These are phyloP conservation scores for Ogataea populi-albae DNA, from an alignment of 805 yeast genomes.

Conservation along the genomic window DNA sequence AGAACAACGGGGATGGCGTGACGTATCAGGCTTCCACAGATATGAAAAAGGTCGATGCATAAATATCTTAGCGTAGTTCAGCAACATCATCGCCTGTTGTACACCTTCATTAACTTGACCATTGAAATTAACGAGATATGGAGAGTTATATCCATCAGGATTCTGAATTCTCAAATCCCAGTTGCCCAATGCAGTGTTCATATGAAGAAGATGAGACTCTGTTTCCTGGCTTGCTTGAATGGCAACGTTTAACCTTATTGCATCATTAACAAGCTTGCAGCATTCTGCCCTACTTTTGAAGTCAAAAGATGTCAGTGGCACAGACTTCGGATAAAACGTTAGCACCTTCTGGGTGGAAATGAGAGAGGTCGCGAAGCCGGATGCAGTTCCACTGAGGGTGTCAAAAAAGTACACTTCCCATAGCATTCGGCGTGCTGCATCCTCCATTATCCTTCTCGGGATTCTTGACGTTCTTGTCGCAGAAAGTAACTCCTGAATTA, in stretches of 20 bases:
- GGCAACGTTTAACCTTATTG: slow-evolving; percentile 46
- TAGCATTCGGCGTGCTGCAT: slow-evolving; percentile 43
- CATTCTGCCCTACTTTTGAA: slow-evolving; percentile 45
- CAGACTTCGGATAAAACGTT: slow-evolving; percentile 39
- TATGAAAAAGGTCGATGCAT: slow-evolving; percentile 53
- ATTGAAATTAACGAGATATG: slow-evolving; percentile 39
- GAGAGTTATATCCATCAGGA: slow-evolving; percentile 41
- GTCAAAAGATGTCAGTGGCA: slow-evolving; percentile 39
- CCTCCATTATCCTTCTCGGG: slow-evolving; percentile 25
- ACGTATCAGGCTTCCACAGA: slow-evolving; percentile 48
- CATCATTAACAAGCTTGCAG: slow-evolving; percentile 47
- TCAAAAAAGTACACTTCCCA: slow-evolving; percentile 55
- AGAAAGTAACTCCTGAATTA: slow-evolving; percentile 11
- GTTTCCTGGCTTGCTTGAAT: slow-evolving; percentile 40
- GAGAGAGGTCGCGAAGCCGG: slow-evolving; percentile 43
- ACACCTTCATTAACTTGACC: slow-evolving; percentile 54
- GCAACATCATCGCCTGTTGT: slow-evolving; percentile 46
- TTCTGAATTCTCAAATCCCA: slow-evolving; percentile 48
- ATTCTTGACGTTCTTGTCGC: slow-evolving; percentile 21
- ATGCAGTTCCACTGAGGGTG: slow-evolving; percentile 52
- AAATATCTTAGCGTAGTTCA: slow-evolving; percentile 52
- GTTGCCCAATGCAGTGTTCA: slow-evolving; percentile 47
- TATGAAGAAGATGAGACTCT: slow-evolving; percentile 35
- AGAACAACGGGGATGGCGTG: slow-evolving; percentile 39
- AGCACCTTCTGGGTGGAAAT: slow-evolving; percentile 36